Evolutionary conservation across 2,329 filamentous ascomycete species (phyloP).

Genomic region (Trichophaea hybrida): DNA sequence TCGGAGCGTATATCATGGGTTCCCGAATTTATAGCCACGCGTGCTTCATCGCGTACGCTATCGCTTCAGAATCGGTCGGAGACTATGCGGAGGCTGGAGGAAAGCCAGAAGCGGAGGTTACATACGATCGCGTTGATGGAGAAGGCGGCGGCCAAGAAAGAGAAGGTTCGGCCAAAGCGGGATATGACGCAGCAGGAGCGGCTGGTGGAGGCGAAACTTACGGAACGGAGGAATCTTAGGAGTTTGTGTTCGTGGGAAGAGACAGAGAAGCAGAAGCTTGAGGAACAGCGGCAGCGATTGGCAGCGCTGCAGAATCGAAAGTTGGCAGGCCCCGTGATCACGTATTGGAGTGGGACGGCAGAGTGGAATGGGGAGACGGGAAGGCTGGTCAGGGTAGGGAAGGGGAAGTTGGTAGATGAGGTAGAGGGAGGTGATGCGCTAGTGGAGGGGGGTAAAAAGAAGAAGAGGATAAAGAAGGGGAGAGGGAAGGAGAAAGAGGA

Average conservation of each 20-base stretch:
- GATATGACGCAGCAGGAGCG: slow-evolving; percentile 78
- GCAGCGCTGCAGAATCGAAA: slow-evolving; percentile 78
- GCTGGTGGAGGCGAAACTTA: slow-evolving; percentile 62
- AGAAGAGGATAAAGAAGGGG: slow-evolving; percentile 36
- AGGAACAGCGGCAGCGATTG: slow-evolving; percentile 66
- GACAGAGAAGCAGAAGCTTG: slow-evolving; percentile 74
- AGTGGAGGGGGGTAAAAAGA: slow-evolving; percentile 37
- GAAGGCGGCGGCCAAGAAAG: slow-evolving; percentile 46
- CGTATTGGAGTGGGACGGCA: slow-evolving; percentile 84
- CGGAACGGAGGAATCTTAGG: slow-evolving; percentile 77
- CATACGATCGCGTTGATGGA: slow-evolving; percentile 40
- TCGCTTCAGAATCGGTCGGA: slow-evolving; percentile 21
- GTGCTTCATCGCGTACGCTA: slow-evolving; percentile 21
- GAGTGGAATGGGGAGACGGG: slow-evolving; percentile 54
- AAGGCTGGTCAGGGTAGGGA: slow-evolving; percentile 56
- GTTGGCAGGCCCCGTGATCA: slow-evolving; percentile 75
- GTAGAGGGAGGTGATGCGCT: slow-evolving; percentile 44
- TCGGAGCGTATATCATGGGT: slow-evolving; percentile 58
- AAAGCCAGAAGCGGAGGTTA: slow-evolving; percentile 38
- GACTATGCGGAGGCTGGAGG: slow-evolving; percentile 46
- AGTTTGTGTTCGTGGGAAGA: slow-evolving; percentile 89
- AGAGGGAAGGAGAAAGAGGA: slow-evolving; percentile 18
- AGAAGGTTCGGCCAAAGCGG: slow-evolving; percentile 58
- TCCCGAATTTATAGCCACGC: slow-evolving; percentile 31
- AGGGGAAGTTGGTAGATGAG: slow-evolving; percentile 37